Conservation (phyloP, 805 yeast genomes). For the Yamadazyma nakazawae region DNA sequence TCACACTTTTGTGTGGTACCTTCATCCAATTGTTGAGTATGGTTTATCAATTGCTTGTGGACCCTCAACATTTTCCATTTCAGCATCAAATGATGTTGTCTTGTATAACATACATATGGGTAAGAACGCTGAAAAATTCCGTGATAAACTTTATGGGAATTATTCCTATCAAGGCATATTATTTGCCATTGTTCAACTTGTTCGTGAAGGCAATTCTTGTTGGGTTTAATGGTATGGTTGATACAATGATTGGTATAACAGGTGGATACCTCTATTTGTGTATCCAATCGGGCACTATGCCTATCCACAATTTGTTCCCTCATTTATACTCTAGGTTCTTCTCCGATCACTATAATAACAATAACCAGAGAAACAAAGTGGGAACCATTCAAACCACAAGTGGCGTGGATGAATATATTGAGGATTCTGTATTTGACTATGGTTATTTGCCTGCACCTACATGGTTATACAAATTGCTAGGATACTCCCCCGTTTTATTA, state of each 20-base stretch:
- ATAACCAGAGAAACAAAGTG: slow-evolving; percentile 24
- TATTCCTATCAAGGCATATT: slow-evolving; percentile 53
- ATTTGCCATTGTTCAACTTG: slow-evolving; percentile 45
- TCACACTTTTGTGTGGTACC: slow-evolving; percentile 48
- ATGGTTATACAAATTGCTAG: slow-evolving; percentile 31
- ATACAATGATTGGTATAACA: slow-evolving; percentile 47
- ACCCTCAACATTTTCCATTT: slow-evolving; percentile 13
- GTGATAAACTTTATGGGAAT: slow-evolving; percentile 51
- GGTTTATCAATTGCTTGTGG: slow-evolving; percentile 20
- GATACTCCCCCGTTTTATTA: slow-evolving; percentile 23
- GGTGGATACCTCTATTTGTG: slow-evolving; percentile 63
- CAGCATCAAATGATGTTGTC: slow-evolving; percentile 45
- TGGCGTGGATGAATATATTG: slow-evolving; percentile 18
- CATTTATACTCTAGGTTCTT: slow-evolving; percentile 21
- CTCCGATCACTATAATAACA: background rate
- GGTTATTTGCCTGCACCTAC: slow-evolving; percentile 58
- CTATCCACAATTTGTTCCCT: slow-evolving; percentile 37
- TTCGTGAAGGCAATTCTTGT: slow-evolving; percentile 35
- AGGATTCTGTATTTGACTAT: slow-evolving; percentile 45
- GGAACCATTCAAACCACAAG: slow-evolving; percentile 21
- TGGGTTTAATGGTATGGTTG: slow-evolving; percentile 39
- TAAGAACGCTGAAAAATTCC: slow-evolving; percentile 51
- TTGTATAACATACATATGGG: slow-evolving; percentile 61
- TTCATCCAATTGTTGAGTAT: slow-evolving; percentile 37
- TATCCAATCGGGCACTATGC: slow-evolving; percentile 53